Evolutionary conservation across 495 filamentous ascomycete genomes (phyloP), one percentile per base, ranked within the genome.

Genomic region (Podospora conica): DNA sequence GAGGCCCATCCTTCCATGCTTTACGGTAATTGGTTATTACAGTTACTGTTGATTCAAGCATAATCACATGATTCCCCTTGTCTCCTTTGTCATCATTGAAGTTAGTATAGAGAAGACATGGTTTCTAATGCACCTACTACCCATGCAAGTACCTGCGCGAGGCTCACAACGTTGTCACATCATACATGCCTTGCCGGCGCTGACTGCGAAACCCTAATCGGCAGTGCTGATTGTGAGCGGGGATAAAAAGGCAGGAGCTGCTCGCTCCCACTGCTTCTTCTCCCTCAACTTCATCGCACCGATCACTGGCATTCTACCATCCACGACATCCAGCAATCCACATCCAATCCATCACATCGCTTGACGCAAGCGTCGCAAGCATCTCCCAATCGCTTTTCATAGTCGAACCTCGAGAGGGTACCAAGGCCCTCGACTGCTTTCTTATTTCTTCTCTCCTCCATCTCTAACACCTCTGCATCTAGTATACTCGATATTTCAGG

Each of bases 401-500:
- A 6, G 31, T 40, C 31, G 12, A 40, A 40, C 28, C 27, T 62
- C 33, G 33, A 31, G 31, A 62, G 28, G 60, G 18, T 22, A 62
- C 53, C 53, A 62, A 61, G 40, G 23, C n/a, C 29, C 21, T 31
- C 59, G 59, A 29, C 25, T 48, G 31, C 31, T 53, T 33, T 24
- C 31, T 53, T 10, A 29, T 33, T 33, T 61, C 59, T 61, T 61
- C 31, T 61, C 27, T 61, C 59, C 29, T 53, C 28, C 59, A 61
- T 61, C 31, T 53, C 59, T 31, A 29, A 61, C 31, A 61, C 28
- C 59, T 61, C 59, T 61, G 29, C 59, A 61, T 61, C 59, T 20
- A 61, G 29, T 29, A 29, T 53, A 61, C 59, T 61, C 59, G 59
- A 61, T 61, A 40, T 61, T 61, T 61, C 31, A 61, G 28, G 53